Percentiles rank a stretch among this genome's conserved stretches.
These are phyloP conservation scores for Fusarium odoratissimum DNA, from an alignment of 2,329 filamentous ascomycete species.

Conservation along the genomic window DNA sequence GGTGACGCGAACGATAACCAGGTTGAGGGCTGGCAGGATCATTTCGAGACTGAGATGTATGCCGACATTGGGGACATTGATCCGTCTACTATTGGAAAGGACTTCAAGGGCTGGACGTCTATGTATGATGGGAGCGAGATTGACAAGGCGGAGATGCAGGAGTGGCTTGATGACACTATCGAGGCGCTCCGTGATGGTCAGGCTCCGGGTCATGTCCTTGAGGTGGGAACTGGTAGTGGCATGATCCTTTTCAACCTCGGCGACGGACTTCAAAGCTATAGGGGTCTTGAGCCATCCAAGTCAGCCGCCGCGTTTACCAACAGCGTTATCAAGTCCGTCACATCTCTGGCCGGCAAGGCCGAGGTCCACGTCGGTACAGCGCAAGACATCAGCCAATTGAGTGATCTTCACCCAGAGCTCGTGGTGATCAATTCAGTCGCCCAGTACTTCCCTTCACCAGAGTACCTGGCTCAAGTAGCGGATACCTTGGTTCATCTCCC, in stretches of 20 bases:
- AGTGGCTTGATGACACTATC: conserved; percentile 50
- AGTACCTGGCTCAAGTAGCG: conserved; percentile 38
- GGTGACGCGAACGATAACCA: not conserved
- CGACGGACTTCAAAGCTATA: conserved; percentile 34
- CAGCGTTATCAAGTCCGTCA: conserved; percentile 17
- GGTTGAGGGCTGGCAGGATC: not conserved
- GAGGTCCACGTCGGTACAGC: conserved; percentile 39
- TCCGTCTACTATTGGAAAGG: not conserved
- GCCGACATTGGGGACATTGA: not conserved
- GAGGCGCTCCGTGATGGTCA: conserved; percentile 26
- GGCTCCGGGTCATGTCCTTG: conserved; percentile 36
- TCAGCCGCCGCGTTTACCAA: conserved; percentile 39
- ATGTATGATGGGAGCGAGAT: not conserved
- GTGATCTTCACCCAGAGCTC: conserved; percentile 3
- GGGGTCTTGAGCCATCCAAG: conserved; percentile 45
- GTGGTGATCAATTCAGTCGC: conserved; percentile 46
- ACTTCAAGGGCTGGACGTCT: not conserved
- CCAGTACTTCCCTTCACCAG: conserved; percentile 45
- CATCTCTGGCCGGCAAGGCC: conserved; percentile 16
- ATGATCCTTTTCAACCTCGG: conserved; percentile 49
- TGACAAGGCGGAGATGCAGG: conserved; percentile 39
- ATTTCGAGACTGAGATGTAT: not conserved
- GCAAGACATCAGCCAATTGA: conserved; percentile 16
- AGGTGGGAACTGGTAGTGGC: conserved; percentile 47
- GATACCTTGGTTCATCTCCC: conserved; percentile 15